Conservation (phyloP, 164 flowering plant species). For the Sextonia rubra region DNA sequence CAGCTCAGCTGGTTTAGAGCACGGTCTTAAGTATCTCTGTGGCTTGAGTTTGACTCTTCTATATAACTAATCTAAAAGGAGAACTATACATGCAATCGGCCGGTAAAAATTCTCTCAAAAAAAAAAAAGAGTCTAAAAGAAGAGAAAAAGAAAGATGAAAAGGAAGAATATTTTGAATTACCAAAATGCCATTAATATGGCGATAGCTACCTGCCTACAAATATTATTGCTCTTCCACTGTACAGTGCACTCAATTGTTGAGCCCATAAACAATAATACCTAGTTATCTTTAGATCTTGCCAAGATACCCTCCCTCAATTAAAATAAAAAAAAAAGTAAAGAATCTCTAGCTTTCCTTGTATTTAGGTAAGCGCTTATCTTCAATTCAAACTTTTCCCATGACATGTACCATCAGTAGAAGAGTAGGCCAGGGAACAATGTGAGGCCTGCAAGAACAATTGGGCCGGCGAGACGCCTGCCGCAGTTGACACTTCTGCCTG, state of each 20-base stretch:
- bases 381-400: constrained; percentile 1
- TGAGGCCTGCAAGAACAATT: constrained; percentile 50
- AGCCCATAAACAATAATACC: too few relatives aligned
- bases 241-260: not conserved
- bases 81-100: too few relatives aligned
- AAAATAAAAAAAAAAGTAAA: not conserved
- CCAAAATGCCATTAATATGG: constrained; percentile 2
- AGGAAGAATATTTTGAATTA: not conserved
- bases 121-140: too few relatives aligned
- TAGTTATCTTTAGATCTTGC: not conserved
- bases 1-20: too few relatives aligned
- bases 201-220: not conserved
- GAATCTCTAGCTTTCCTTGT: not conserved
- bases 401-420: constrained; percentile 32
- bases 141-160: too few relatives aligned
- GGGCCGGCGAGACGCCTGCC: constrained; percentile 45
- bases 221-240: not conserved
- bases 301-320: not conserved
- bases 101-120: too few relatives aligned
- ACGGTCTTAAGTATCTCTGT: too few relatives aligned
- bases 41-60: too few relatives aligned
- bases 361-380: not conserved
- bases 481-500: constrained; percentile 23
- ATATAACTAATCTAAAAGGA: too few relatives aligned
- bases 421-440: constrained; percentile 52